Conservation (phyloP, 352 stramenopile genomes). For the Blastocystis sp. region DNA sequence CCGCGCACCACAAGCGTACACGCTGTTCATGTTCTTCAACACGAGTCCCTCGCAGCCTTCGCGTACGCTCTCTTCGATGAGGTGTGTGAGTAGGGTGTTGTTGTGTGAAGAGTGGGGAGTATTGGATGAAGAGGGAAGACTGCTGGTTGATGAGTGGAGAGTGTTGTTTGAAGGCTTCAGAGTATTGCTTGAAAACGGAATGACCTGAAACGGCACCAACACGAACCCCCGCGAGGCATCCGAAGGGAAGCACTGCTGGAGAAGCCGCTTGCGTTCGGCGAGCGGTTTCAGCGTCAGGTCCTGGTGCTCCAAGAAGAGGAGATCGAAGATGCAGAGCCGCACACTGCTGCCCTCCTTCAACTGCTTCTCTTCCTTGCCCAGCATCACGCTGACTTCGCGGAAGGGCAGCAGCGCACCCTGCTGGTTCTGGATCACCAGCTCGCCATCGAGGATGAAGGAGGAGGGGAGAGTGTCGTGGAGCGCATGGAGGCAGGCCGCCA, state of each 20-base stretch:
- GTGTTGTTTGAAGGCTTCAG: too few species aligned
- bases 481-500: background rate
- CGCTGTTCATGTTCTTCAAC: background rate
- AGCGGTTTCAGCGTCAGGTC: background rate
- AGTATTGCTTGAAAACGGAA: too few species aligned
- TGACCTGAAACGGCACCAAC: background rate
- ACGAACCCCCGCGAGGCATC: background rate
- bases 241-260: background rate
- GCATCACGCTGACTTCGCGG: conserved; percentile 13
- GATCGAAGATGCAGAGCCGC: conserved; percentile 32
- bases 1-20: conserved; percentile 1
- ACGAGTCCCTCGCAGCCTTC: conserved; percentile 43
- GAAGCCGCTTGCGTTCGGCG: background rate
- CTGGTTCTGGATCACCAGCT: background rate
- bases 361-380: conserved; percentile 30
- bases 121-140: too few species aligned
- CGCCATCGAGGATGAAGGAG: conserved; percentile 42
- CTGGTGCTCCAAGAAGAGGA: background rate
- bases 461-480: background rate
- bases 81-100: too few species aligned
- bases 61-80: background rate
- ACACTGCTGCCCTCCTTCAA: background rate
- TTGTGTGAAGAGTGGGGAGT: too few species aligned
- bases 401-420: background rate
- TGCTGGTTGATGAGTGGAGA: too few species aligned